A percentile compares a stretch with the other conserved stretches of the same genome.
These are phyloP conservation scores for Eucalyptus globulus DNA, from an alignment of 345 rosid species.

Conservation along the genomic window DNA sequence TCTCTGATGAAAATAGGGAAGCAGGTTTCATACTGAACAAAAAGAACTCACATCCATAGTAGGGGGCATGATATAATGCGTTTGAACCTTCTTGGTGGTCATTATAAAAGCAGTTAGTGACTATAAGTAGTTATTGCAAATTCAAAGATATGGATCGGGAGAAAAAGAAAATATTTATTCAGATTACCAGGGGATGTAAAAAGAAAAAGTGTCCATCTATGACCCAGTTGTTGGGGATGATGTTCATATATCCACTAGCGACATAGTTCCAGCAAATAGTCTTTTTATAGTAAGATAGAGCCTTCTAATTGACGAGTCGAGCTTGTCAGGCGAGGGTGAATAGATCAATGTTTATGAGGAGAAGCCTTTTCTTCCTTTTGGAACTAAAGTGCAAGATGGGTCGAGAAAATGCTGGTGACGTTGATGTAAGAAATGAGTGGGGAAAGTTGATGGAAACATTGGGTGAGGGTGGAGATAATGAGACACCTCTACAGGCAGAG, in stretches of 20 bases:
- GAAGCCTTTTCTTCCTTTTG: slow-evolving; percentile 65
- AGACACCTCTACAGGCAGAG: slow-evolving; percentile 86
- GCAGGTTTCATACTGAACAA: slow-evolving; percentile 57
- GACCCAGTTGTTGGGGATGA: slow-evolving; percentile 83
- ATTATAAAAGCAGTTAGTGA: slow-evolving; percentile 79
- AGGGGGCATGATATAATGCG: slow-evolving; percentile 42
- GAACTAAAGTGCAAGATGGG: slow-evolving; percentile 84
- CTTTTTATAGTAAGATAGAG: slow-evolving; percentile 59
- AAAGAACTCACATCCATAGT: slow-evolving; percentile 69
- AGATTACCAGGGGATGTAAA: slow-evolving; percentile 62
- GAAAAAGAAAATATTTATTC: slow-evolving; percentile 64
- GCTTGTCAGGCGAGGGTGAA: slow-evolving; percentile 82
- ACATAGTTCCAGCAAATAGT: slow-evolving; percentile 81
- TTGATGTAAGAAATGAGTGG: slow-evolving; percentile 95
- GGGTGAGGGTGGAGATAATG: slow-evolving; percentile 65
- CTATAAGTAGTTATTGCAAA: slow-evolving; percentile 77
- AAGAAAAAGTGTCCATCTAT: slow-evolving; percentile 55
- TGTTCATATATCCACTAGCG: slow-evolving; percentile 68
- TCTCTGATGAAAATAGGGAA: slow-evolving; percentile 43
- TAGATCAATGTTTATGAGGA: slow-evolving; percentile 38
- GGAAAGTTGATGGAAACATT: slow-evolving; percentile 91
- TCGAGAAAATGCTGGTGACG: slow-evolving; percentile 74
- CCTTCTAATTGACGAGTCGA: slow-evolving; percentile 67
- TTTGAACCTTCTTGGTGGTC: slow-evolving; percentile 45
- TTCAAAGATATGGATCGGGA: slow-evolving; percentile 82